A percentile compares a stretch with the other conserved stretches of the same genome.
Conservation (phyloP, 2,329 filamentous ascomycete genomes). For the Calonectria pseudoturangicola region DNA sequence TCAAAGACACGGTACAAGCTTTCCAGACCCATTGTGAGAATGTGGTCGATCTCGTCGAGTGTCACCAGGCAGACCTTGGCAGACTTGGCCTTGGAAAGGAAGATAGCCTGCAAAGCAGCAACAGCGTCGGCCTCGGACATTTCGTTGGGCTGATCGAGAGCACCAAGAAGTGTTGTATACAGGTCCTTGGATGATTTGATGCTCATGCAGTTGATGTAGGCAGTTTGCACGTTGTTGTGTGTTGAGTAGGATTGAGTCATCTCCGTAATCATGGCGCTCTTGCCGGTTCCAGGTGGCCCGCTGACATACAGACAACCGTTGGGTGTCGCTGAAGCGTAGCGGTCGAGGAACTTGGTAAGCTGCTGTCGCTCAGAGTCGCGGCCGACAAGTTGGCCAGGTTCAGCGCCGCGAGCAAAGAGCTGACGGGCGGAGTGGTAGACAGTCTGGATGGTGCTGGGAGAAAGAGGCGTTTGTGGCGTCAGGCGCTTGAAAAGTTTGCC, state of each 20-base stretch:
- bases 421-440: slow-evolving; percentile 92
- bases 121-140: slow-evolving; percentile 80
- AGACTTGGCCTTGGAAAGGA: slow-evolving; percentile 77
- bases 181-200: slow-evolving; percentile 92
- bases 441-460: slow-evolving; percentile 81
- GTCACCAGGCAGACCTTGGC: slow-evolving; percentile 85
- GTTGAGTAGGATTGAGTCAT: slow-evolving; percentile 77
- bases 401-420: slow-evolving; percentile 87
- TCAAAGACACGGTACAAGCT: slow-evolving; percentile 96
- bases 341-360: slow-evolving; percentile 80
- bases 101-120: slow-evolving; percentile 80
- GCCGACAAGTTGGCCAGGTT: slow-evolving; percentile 84
- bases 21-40: slow-evolving; percentile 91
- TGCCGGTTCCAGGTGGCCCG: slow-evolving; percentile 95
- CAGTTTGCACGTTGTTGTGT: slow-evolving; percentile 76
- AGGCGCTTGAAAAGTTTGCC: slow-evolving; percentile 85
- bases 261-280: slow-evolving; percentile 93
- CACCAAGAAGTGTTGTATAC: slow-evolving; percentile 85
- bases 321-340: slow-evolving; percentile 74
- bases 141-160: slow-evolving; percentile 76
- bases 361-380: slow-evolving; percentile 81
- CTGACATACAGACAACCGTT: slow-evolving; percentile 95
- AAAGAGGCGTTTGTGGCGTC: slow-evolving; percentile 84
- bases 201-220: slow-evolving; percentile 97
- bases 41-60: slow-evolving; percentile 95